These are phyloP conservation scores for Fusarium annulatum DNA, from an alignment of 2,329 filamentous ascomycete species.

Conservation along the genomic window DNA sequence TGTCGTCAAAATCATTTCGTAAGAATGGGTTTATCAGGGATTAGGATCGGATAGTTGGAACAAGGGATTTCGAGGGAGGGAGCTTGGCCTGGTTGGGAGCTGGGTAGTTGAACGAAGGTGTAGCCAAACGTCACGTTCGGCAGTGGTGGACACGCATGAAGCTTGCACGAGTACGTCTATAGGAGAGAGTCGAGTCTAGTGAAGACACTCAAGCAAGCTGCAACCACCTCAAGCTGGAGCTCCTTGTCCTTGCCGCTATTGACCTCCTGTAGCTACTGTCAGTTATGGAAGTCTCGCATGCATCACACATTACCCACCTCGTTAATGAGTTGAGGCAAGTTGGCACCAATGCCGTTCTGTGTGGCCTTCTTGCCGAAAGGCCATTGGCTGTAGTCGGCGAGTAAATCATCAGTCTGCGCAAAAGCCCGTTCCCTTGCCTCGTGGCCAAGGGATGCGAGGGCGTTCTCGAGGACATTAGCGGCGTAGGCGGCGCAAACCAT, in stretches of 20 bases:
- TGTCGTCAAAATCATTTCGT: slow-evolving; percentile 33
- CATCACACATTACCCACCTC: slow-evolving; percentile 65
- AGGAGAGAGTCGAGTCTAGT: slow-evolving; percentile 96
- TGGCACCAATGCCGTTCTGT: slow-evolving; percentile 86
- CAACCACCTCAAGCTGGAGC: slow-evolving; percentile 95
- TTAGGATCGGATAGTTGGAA: slow-evolving; percentile 30
- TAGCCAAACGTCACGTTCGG: slow-evolving; percentile 23
- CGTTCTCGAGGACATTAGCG: slow-evolving; percentile 97
- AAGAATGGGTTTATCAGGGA: slow-evolving; percentile 15
- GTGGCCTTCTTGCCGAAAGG: slow-evolving; percentile 90
- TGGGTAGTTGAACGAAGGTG: slow-evolving; percentile 33
- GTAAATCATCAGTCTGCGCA: slow-evolving; percentile 93
- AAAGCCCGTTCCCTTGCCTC: slow-evolving; percentile 95
- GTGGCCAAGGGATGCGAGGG: slow-evolving; percentile 91
- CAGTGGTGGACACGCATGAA: slow-evolving; percentile 16
- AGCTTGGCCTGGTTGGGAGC: slow-evolving; percentile 32
- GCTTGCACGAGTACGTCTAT: slow-evolving; percentile 56
- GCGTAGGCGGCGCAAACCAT: slow-evolving; percentile 99
- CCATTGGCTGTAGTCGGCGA: slow-evolving; percentile 97
- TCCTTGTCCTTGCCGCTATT: slow-evolving; percentile 91
- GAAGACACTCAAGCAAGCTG: slow-evolving; percentile 96
- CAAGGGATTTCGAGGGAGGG: slow-evolving; percentile 24
- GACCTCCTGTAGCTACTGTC: slow-evolving; percentile 68
- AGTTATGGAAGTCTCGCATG: slow-evolving; percentile 7
- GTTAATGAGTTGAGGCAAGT: slow-evolving; percentile 85